A percentile compares a stretch with the other conserved stretches of the same genome.
phyloP scores from a whole-genome alignment of 306 rosid species.

The Inga laurina region DNA sequence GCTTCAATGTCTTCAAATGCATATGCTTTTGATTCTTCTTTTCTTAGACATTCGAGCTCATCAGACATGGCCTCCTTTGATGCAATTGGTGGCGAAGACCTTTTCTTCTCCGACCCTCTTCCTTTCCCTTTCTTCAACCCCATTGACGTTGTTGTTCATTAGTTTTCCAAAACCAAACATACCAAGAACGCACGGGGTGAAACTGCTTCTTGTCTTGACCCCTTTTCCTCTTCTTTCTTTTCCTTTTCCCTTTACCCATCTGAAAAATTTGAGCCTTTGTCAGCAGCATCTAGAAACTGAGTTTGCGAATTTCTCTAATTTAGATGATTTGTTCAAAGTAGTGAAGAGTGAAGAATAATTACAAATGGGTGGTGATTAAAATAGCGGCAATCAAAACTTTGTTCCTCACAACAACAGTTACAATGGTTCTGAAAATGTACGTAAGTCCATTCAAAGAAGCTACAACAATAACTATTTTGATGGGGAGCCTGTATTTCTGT shows the following conservation, averaged over 20 bases:
- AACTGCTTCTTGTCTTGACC: constrained; percentile 35
- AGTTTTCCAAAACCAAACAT: constrained; percentile 17
- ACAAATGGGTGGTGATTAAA: constrained; percentile 43
- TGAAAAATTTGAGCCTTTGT: constrained; percentile 43
- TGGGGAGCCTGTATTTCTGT: constrained; percentile 49
- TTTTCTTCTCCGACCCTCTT: not conserved
- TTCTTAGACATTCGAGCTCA: constrained; percentile 34
- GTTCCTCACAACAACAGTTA: constrained; percentile 30
- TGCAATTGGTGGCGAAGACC: constrained; percentile 37
- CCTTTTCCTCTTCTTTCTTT: constrained; percentile 40
- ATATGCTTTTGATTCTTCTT: constrained; percentile 48
- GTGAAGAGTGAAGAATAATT: constrained; percentile 62
- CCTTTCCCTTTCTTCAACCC: constrained; percentile 36
- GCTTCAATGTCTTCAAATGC: constrained; percentile 75
- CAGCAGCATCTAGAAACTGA: constrained; percentile 18
- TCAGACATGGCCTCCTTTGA: constrained; percentile 40
- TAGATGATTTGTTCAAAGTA: constrained; percentile 54
- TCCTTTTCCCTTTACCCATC: constrained; percentile 53
- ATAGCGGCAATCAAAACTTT: constrained; percentile 22
- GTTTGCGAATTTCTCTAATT: constrained; percentile 38
- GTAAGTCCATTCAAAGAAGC: constrained; percentile 72
- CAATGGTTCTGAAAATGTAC: constrained; percentile 41
- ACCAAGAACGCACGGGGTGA: not conserved
- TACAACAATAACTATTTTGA: constrained; percentile 63
- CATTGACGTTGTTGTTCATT: constrained; percentile 41